Evolutionary conservation across 148 eudicot genomes (phyloP), one percentile per base, ranked within the genome.

Genomic region (Silene uniflora): DNA sequence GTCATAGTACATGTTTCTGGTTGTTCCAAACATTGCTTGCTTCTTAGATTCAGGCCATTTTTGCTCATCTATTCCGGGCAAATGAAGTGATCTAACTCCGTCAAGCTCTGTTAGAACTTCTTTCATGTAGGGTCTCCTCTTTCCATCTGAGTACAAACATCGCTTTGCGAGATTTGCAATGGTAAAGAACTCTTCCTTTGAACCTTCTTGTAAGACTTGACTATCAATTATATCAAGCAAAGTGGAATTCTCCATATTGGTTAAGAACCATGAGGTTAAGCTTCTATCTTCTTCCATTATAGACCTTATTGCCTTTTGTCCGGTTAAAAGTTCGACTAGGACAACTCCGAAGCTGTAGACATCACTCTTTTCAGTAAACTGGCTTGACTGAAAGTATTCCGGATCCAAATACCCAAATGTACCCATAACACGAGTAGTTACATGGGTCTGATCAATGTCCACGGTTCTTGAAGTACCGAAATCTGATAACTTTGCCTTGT

Each of bases 361-460:
- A 39, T 84, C 87, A 18, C 87, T 82, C 76, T 84, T 84, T 16
- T 81, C 78, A n/a, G 83, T 85, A 7, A 82, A 77, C 21, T 85
- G 85, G 69, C 77, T 77, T 23, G 83, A 73, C 11, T 65, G 83
- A 14, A 85, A 82, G 62, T 85, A 85, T 77, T 79, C 85, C 0
- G 87, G 87, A 59, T 85, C 87, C 42, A 85, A 62, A 62, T 85
- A 85, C 1, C 85, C 87, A 22, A 82, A 85, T 23, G 88, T 82
- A 14, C 87, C 88, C 23, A 63, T 62, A 10, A 85, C 84, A 0
- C 39, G 72, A 4, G 87, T 84, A 13, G 87, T 84, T 18, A 81
- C n/a, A 42, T 84, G 87, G 46, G 84, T 81, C 22, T 85, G 80
- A 67, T 80, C 83, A 22, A 79, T 78, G 6, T 73, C 69, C 0